Conservation (phyloP, 2,329 filamentous ascomycete species). For the Beauveria sp. region DNA sequence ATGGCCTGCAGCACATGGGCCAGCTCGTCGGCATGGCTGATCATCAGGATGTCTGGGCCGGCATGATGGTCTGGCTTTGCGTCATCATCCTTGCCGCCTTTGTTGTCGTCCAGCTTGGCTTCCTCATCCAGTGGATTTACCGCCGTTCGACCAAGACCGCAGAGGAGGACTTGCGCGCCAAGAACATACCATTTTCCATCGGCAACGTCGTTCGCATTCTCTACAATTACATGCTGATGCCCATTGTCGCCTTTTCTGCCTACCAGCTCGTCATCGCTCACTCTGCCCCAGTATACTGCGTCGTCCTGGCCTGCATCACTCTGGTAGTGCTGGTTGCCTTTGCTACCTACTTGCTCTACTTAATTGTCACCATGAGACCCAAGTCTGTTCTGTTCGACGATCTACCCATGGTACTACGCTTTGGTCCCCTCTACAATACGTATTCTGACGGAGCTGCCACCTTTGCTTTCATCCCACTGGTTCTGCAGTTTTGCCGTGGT, state of each 20-base stretch:
- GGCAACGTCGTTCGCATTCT: constrained; percentile 77
- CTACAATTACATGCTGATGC: constrained; percentile 87
- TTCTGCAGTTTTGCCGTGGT: constrained; percentile 78
- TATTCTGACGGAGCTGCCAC: constrained; percentile 89
- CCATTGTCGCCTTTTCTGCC: constrained; percentile 76
- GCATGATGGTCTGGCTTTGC: constrained; percentile 86
- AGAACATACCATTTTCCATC: constrained; percentile 81
- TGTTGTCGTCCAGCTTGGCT: constrained; percentile 67
- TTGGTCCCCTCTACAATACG: constrained; percentile 94
- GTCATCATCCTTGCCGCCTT: constrained; percentile 64
- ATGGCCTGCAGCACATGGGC: constrained; percentile 71
- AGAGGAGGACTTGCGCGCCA: constrained; percentile 81
- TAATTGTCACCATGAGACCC: constrained; percentile 75
- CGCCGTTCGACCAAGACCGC: constrained; percentile 62
- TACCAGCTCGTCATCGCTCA: constrained; percentile 80
- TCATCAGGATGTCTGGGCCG: constrained; percentile 79
- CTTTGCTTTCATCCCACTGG: constrained; percentile 79
- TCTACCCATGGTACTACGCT: constrained; percentile 77
- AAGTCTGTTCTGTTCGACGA: constrained; percentile 89
- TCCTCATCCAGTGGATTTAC: constrained; percentile 68
- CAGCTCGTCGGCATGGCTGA: constrained; percentile 76
- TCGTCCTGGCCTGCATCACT: constrained; percentile 68
- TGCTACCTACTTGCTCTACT: constrained; percentile 68
- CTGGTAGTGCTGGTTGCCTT: constrained; percentile 66
- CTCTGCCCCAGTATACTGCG: constrained; percentile 60